These are phyloP conservation scores for Bipolaris gigantea DNA, from an alignment of 2,329 filamentous ascomycete genomes.

Conservation along the genomic window DNA sequence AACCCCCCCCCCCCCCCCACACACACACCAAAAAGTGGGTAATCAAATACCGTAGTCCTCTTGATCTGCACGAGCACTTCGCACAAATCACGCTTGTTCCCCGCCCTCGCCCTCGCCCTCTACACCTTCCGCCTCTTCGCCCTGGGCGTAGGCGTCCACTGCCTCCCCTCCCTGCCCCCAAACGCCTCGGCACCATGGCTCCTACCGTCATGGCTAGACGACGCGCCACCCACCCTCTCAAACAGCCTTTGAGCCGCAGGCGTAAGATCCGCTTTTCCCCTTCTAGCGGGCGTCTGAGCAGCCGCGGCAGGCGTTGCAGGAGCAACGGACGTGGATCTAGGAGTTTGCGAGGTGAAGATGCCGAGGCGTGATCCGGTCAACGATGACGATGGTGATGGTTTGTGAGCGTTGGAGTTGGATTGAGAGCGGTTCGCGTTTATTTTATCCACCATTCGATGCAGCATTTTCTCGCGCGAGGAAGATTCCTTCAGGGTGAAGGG, in stretches of 20 bases:
- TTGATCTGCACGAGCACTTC: slow-evolving; percentile 31
- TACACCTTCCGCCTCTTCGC: slow-evolving; percentile 12
- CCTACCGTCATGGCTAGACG: slow-evolving; percentile 17
- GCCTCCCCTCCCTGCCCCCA: slow-evolving; percentile 14
- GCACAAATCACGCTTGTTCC: slow-evolving; percentile 1
- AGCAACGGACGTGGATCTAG: slow-evolving; percentile 67
- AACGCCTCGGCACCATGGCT: slow-evolving; percentile 21
- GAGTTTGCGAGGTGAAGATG: slow-evolving; percentile 47
- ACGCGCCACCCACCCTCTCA: slow-evolving; percentile 45
- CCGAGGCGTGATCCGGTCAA: slow-evolving; percentile 26
- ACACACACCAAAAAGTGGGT: no score
- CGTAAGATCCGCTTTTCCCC: slow-evolving; percentile 64
- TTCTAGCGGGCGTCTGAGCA: slow-evolving; percentile 27
- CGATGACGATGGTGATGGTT: not conserved
- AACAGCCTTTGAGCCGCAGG: slow-evolving; percentile 67
- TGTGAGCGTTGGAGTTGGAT: not conserved
- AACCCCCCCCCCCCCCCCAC: no score
- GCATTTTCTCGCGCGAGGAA: slow-evolving; percentile 75
- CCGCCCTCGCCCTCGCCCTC: not conserved
- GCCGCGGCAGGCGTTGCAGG: slow-evolving; percentile 68
- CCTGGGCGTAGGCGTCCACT: slow-evolving; percentile 39
- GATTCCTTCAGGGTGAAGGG: slow-evolving; percentile 76
- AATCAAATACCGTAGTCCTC: no score
- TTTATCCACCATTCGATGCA: slow-evolving; percentile 65
- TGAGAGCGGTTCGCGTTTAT: slow-evolving; percentile 22